Percentiles rank a stretch among this genome's conserved stretches.
phyloP scores from a whole-genome alignment of 2,329 filamentous ascomycete genomes.

The Aspergillus quadrilineatus region DNA sequence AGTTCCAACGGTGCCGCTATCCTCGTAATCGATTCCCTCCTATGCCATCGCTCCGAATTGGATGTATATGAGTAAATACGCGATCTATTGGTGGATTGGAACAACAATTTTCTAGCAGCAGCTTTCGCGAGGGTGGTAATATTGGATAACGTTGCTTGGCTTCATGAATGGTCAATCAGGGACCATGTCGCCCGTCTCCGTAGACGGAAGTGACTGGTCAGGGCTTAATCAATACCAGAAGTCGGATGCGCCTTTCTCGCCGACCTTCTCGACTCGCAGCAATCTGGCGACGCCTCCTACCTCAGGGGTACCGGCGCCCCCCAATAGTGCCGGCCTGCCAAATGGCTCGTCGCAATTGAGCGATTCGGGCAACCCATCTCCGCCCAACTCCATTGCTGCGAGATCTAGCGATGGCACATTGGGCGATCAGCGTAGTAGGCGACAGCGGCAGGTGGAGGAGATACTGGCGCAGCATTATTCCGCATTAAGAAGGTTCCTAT shows the following conservation, averaged over 20 bases:
- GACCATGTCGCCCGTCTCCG: slow-evolving; percentile 77
- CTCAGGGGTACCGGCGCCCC: slow-evolving; percentile 59
- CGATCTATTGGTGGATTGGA: slow-evolving; percentile 6
- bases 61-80: slow-evolving; percentile 17
- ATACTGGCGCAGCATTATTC: slow-evolving; percentile 78
- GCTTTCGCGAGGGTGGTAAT: slow-evolving; percentile 4
- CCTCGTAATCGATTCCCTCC: slow-evolving; percentile 7
- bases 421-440: slow-evolving; percentile 62
- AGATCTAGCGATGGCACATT: slow-evolving; percentile 74
- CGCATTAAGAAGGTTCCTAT: slow-evolving; percentile 73
- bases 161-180: slow-evolving; percentile 72
- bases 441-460: slow-evolving; percentile 62
- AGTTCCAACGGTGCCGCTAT: slow-evolving; percentile 10
- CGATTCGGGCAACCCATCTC: slow-evolving; percentile 63
- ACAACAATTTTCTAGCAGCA: slow-evolving; percentile 3
- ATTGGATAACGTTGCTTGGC: slow-evolving; percentile 16
- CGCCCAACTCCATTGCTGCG: slow-evolving; percentile 77
- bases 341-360: slow-evolving; percentile 28
- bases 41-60: slow-evolving; percentile 14
- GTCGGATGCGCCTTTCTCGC: slow-evolving; percentile 41
- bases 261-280: slow-evolving; percentile 51
- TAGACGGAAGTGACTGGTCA: slow-evolving; percentile 80
- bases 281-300: slow-evolving; percentile 67
- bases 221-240: slow-evolving; percentile 65
- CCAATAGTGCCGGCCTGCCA: slow-evolving; percentile 50